Evolutionary conservation across 208 protist species (phyloP).

Genomic region (Trypanosoma theileri): DNA sequence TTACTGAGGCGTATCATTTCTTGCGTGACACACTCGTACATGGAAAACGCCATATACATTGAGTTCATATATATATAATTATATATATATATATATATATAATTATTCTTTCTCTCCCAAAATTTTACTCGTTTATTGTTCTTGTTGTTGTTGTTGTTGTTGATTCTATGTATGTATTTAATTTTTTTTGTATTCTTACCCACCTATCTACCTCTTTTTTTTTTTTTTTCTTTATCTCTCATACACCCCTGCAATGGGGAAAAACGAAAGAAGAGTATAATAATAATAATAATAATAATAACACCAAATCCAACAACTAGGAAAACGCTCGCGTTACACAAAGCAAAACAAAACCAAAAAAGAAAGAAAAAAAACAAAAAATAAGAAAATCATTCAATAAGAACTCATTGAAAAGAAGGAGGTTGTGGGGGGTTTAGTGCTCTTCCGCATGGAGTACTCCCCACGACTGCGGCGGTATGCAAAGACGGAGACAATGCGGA

Average conservation of each 20-base stretch:
- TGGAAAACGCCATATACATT: too few relatives aligned
- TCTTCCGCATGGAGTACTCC: neutral
- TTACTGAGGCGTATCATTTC: conserved; percentile 14
- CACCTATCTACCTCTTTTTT: neutral
- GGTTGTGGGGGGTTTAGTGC: too few relatives aligned
- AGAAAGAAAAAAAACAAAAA: too few relatives aligned
- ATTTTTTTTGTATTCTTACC: neutral
- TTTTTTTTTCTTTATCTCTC: conserved; percentile 8
- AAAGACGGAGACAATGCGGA: neutral
- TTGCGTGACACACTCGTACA: conserved; percentile 20
- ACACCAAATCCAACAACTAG: too few relatives aligned
- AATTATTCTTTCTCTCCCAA: too few relatives aligned
- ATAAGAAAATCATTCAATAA: too few relatives aligned
- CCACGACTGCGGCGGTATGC: neutral
- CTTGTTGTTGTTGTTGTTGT: conserved; percentile 10
- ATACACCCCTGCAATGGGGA: neutral
- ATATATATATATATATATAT: too few relatives aligned
- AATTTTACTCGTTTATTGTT: neutral
- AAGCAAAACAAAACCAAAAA: too few relatives aligned
- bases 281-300: conserved; percentile 8
- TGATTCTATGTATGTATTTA: neutral
- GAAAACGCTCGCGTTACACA: too few relatives aligned
- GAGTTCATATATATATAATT: too few relatives aligned
- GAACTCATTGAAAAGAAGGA: too few relatives aligned
- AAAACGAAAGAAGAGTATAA: conserved; percentile 10